phyloP scores from a whole-genome alignment of 2,329 filamentous ascomycete genomes.

The Aureobasidium sp. region DNA sequence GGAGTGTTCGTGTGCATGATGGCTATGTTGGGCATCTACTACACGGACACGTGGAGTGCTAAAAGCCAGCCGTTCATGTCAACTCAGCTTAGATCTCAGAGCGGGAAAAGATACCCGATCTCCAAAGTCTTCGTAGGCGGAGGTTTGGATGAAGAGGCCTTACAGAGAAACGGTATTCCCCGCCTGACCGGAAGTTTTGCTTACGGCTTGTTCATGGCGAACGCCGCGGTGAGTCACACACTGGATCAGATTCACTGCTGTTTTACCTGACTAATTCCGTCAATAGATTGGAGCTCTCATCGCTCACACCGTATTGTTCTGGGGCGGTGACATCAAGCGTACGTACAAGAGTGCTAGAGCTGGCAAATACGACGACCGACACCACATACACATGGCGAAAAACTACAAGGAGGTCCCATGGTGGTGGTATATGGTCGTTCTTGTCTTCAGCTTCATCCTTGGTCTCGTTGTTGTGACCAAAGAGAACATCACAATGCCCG shows the following conservation, averaged over 20 bases:
- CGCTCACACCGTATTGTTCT: constrained; percentile 60
- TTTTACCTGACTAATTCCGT: not conserved
- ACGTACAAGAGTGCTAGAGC: constrained; percentile 54
- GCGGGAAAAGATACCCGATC: constrained; percentile 45
- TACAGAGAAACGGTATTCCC: constrained; percentile 53
- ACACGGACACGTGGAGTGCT: constrained; percentile 54
- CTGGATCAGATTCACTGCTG: not conserved
- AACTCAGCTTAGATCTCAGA: constrained; percentile 46
- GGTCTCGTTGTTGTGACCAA: constrained; percentile 33
- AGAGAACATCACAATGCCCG: constrained; percentile 35
- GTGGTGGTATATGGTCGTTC: constrained; percentile 37
- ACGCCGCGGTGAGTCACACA: constrained; percentile 46
- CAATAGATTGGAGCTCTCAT: constrained; percentile 59
- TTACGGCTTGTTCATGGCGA: constrained; percentile 58
- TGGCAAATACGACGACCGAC: constrained; percentile 54
- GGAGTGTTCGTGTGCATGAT: constrained; percentile 57
- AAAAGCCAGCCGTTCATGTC: constrained; percentile 62
- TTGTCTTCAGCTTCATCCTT: constrained; percentile 35
- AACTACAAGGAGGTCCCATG: constrained; percentile 57
- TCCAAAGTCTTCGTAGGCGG: constrained; percentile 44
- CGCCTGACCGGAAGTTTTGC: constrained; percentile 53
- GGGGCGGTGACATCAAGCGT: constrained; percentile 57
- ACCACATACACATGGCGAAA: constrained; percentile 59
- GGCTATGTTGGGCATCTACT: constrained; percentile 60
- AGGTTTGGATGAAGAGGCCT: constrained; percentile 46